Conservation (phyloP, 495 filamentous ascomycete genomes). For the Aspergillus avenaceus region DNA sequence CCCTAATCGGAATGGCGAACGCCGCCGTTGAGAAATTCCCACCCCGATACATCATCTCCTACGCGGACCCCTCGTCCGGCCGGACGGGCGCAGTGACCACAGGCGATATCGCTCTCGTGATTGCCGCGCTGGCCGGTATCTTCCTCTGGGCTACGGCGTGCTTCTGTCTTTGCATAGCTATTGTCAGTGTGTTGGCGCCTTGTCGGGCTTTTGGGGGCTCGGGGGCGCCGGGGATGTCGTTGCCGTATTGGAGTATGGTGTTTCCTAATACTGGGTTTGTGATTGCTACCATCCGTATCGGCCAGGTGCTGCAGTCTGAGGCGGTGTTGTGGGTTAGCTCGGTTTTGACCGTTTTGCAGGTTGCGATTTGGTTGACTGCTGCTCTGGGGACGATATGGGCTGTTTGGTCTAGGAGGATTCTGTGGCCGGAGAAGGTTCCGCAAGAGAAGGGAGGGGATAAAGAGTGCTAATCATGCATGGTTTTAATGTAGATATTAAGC, state of each 20-base stretch:
- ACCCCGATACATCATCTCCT: conserved; percentile 6
- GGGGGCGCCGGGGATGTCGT: neutral
- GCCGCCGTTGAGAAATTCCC: conserved; percentile 20
- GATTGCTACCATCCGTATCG: conserved; percentile 29
- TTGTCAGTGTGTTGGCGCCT: conserved; percentile 21
- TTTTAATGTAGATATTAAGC: no score
- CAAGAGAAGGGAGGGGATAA: neutral
- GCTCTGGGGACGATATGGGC: conserved; percentile 1
- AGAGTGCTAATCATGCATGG: neutral
- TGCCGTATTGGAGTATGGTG: conserved; percentile 29
- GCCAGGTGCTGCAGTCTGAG: conserved; percentile 22
- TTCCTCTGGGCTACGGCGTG: conserved; percentile 60
- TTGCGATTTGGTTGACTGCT: conserved; percentile 8
- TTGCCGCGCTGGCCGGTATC: conserved; percentile 40
- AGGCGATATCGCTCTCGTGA: conserved; percentile 28
- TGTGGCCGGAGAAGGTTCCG: conserved; percentile 3
- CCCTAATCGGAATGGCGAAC: conserved; percentile 53
- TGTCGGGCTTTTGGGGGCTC: conserved; percentile 29
- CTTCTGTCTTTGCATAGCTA: conserved; percentile 50
- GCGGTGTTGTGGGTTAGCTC: conserved; percentile 25
- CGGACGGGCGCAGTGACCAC: neutral
- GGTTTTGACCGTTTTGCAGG: conserved; percentile 13
- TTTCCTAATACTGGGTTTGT: conserved; percentile 32
- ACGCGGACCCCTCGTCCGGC: neutral
- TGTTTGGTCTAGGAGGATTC: neutral